These are phyloP conservation scores for Excoecaria agallocha DNA, from an alignment of 345 rosid genomes.

Conservation along the genomic window DNA sequence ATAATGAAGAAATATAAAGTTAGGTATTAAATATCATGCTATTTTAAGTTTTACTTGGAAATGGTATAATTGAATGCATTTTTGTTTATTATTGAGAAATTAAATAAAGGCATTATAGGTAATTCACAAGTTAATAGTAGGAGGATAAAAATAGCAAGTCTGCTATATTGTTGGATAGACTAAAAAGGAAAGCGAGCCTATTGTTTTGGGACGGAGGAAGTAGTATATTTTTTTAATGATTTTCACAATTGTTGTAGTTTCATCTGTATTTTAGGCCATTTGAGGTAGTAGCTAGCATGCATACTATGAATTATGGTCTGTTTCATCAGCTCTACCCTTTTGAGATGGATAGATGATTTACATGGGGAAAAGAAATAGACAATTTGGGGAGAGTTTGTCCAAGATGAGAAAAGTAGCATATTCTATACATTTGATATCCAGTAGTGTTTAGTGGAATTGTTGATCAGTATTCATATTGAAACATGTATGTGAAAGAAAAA, in stretches of 20 bases:
- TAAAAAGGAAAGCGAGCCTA: too few relatives aligned
- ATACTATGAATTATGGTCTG: not conserved
- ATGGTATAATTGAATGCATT: too few relatives aligned
- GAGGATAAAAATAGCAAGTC: too few relatives aligned
- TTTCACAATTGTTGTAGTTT: not conserved
- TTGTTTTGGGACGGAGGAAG: too few relatives aligned
- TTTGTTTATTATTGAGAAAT: too few relatives aligned
- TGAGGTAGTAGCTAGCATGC: not conserved
- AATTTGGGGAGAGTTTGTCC: not conserved
- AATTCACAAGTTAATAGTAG: too few relatives aligned
- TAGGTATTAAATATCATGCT: too few relatives aligned
- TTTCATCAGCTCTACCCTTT: not conserved
- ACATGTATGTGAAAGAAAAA: not conserved
- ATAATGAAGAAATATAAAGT: too few relatives aligned
- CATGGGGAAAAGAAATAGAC: not conserved
- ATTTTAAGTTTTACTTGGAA: too few relatives aligned
- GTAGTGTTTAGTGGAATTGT: conserved; percentile 1
- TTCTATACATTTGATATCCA: not conserved
- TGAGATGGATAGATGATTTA: not conserved
- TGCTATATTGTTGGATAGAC: too few relatives aligned
- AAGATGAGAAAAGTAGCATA: not conserved
- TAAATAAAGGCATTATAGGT: too few relatives aligned
- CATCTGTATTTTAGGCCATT: not conserved
- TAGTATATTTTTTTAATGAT: too few relatives aligned
- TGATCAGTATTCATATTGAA: not conserved